Percentiles rank a stretch among this genome's conserved stretches.
phyloP scores from a whole-genome alignment of 805 yeast species.

The Hanseniaspora osmophila region DNA sequence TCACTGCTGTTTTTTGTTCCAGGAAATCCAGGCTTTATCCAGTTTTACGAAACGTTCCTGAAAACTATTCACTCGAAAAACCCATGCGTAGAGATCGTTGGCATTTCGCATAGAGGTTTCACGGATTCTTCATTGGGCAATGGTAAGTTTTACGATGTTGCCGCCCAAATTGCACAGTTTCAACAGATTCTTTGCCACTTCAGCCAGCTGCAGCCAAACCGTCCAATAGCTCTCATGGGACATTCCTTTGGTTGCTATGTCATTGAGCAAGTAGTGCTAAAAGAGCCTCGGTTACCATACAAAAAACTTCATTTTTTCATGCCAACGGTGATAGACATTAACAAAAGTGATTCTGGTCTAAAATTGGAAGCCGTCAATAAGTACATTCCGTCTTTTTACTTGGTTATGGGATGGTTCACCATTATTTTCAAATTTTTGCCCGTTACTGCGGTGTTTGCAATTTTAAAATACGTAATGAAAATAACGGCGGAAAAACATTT shows the following conservation, averaged over 20 bases:
- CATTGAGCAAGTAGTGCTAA: not conserved
- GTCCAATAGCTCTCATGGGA: not conserved
- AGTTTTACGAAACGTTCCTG: not conserved
- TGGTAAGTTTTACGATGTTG: not conserved
- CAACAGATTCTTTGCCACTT: not conserved
- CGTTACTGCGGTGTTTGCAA: not conserved
- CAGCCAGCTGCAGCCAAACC: not conserved
- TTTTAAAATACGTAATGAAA: not conserved
- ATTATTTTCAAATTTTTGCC: not conserved
- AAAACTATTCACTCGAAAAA: not conserved
- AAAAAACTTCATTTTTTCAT: slow-evolving; percentile 44
- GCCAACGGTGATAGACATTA: slow-evolving; percentile 28
- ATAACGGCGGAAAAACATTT: not conserved
- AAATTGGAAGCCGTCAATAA: not conserved
- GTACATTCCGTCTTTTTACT: not conserved
- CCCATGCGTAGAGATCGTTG: not conserved
- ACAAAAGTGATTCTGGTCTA: not conserved
- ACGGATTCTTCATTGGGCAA: not conserved
- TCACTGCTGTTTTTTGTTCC: not conserved
- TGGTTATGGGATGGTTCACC: not conserved
- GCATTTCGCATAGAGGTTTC: not conserved
- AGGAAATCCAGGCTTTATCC: not conserved
- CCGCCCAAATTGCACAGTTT: not conserved
- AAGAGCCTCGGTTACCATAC: slow-evolving; percentile 24
- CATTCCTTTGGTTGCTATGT: slow-evolving; percentile 1